Evolutionary conservation across 192 early-diverging fungal species (phyloP).

Genomic region (Mortierella alpina): DNA sequence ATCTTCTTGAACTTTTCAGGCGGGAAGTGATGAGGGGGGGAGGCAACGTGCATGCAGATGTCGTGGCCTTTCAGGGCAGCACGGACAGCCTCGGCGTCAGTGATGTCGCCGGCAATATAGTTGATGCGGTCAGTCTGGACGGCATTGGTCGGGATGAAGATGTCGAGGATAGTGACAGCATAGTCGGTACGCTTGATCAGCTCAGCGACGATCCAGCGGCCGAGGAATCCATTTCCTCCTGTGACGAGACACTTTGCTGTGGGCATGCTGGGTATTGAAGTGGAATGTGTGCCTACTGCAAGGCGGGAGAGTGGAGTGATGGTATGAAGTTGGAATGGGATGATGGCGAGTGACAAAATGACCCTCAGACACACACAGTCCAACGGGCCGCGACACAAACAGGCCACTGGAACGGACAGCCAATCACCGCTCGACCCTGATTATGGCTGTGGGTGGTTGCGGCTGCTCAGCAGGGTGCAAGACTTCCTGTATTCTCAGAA

Average conservation of each 20-base stretch:
- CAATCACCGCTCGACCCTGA: conserved; percentile 18
- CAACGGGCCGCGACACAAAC: not conserved
- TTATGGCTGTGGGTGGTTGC: not conserved
- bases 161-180: conserved; percentile 85
- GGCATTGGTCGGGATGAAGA: conserved; percentile 62
- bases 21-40: conserved; percentile 80
- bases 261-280: not conserved
- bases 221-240: conserved; percentile 92
- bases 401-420: conserved; percentile 12
- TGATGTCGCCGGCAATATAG: conserved; percentile 61
- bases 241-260: conserved; percentile 74
- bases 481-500: no score
- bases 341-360: not conserved
- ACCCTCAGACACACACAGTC: not conserved
- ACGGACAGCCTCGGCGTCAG: conserved; percentile 66
- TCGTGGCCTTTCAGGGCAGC: conserved; percentile 71
- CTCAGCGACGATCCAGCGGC: conserved; percentile 78
- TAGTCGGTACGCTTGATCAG: conserved; percentile 71
- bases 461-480: not conserved
- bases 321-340: not conserved
- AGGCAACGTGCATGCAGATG: conserved; percentile 91
- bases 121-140: conserved; percentile 56
- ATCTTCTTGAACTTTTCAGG: conserved; percentile 78
- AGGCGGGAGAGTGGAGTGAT: not conserved
- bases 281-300: not conserved